These are phyloP conservation scores for Hypomontagnella monticulosa DNA, from an alignment of 495 filamentous ascomycete species.

Conservation along the genomic window DNA sequence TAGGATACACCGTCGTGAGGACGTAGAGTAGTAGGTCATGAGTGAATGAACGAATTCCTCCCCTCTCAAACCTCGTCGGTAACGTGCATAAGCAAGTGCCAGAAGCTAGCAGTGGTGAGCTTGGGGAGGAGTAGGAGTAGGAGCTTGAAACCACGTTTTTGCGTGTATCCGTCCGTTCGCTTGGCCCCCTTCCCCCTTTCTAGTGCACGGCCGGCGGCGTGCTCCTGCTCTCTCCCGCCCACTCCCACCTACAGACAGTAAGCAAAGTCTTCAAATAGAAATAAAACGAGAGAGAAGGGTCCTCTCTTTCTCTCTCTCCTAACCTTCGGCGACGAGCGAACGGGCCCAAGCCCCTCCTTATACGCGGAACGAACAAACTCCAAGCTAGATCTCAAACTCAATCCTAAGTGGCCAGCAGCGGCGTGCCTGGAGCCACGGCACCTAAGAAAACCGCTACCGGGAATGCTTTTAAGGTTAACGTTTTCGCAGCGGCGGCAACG, in stretches of 20 bases:
- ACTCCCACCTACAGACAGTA: not conserved
- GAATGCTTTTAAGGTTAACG: constrained; percentile 3
- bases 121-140: too few relatives aligned
- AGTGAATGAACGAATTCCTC: not conserved
- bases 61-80: constrained; percentile 16
- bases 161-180: not conserved
- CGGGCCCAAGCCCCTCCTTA: not conserved
- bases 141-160: not conserved
- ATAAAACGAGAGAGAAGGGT: not conserved
- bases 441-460: not conserved
- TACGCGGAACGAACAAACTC: constrained; percentile 12
- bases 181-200: not conserved
- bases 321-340: not conserved
- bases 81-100: constrained; percentile 17
- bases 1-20: not conserved
- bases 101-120: too few relatives aligned
- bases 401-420: not conserved
- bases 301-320: not conserved
- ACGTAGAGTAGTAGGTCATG: too few relatives aligned
- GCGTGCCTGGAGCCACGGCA: not conserved
- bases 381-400: not conserved
- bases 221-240: not conserved
- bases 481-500: not conserved
- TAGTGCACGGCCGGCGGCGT: constrained; percentile 4
- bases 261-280: not conserved